Conservation (phyloP, 1,139 yeast species). For the Hemisphaericaspora xylofermentans region DNA sequence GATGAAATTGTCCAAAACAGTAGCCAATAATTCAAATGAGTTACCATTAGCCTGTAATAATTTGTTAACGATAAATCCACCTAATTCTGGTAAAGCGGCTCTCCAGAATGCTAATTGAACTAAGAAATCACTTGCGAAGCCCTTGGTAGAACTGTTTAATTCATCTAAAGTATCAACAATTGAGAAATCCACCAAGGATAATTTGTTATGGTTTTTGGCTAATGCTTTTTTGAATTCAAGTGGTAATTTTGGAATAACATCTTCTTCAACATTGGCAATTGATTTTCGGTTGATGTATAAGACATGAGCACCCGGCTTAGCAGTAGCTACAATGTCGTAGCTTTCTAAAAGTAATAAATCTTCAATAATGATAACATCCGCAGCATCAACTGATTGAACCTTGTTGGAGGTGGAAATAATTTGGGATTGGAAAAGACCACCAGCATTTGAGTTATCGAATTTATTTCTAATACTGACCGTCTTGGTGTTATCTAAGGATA, state of each 20-base stretch:
- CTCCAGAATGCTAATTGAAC: conserved; percentile 82
- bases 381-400: conserved; percentile 48
- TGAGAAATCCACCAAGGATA: conserved; percentile 58
- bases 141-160: conserved; percentile 61
- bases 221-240: conserved; percentile 52
- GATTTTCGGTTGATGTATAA: conserved; percentile 46
- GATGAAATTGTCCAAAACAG: conserved; percentile 73
- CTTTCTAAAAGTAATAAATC: conserved; percentile 51
- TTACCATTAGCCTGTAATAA: conserved; percentile 80
- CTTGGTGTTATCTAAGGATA: conserved; percentile 63
- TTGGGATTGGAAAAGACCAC: conserved; percentile 83
- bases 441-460: conserved; percentile 68
- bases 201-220: conserved; percentile 51
- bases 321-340: conserved; percentile 62
- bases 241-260: conserved; percentile 53
- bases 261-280: conserved; percentile 32
- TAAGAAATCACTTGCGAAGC: conserved; percentile 73
- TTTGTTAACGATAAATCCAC: conserved; percentile 71
- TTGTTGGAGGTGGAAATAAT: conserved; percentile 43
- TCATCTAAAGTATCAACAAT: conserved; percentile 53
- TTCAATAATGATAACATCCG: conserved; percentile 66
- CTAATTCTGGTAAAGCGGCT: conserved; percentile 59
- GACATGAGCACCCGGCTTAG: conserved; percentile 57
- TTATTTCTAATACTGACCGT: conserved; percentile 58
- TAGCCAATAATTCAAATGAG: conserved; percentile 79